Evolutionary conservation across 2,329 filamentous ascomycete species (phyloP).

Genomic region (Calycina herbarum): DNA sequence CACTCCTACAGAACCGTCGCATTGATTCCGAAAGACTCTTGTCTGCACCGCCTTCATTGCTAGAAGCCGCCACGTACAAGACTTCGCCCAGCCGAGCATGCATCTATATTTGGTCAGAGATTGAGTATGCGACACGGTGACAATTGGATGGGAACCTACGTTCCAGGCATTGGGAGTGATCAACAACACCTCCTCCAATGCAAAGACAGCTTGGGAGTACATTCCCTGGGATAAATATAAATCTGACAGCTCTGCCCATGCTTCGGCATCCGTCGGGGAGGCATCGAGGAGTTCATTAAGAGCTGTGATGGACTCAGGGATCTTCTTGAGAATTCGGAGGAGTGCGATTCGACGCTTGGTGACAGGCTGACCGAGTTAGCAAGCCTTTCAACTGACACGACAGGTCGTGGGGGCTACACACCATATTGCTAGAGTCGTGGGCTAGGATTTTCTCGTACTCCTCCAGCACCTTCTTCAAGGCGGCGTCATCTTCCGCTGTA

Average conservation of each 20-base stretch:
- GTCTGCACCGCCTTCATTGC: conserved; percentile 41
- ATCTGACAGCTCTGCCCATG: conserved; percentile 89
- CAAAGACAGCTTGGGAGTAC: conserved; percentile 81
- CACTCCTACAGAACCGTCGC: conserved; percentile 56
- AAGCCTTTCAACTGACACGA: conserved; percentile 9
- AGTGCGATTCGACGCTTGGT: conserved; percentile 82
- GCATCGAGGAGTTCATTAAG: conserved; percentile 76
- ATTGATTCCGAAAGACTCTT: conserved; percentile 62
- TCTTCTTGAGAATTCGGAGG: conserved; percentile 69
- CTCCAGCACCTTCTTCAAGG: conserved; percentile 68
- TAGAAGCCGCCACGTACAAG: conserved; percentile 66
- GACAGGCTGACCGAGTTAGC: conserved; percentile 62
- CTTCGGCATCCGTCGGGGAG: conserved; percentile 86
- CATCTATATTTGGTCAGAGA: conserved; percentile 52
- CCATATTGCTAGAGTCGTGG: conserved; percentile 77
- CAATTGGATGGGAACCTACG: conserved; percentile 51
- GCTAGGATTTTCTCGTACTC: conserved; percentile 76
- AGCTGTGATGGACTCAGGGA: conserved; percentile 70
- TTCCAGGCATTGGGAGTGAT: conserved; percentile 94
- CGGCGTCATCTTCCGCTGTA: conserved; percentile 63
- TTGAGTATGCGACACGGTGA: not conserved
- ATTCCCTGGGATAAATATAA: conserved; percentile 79
- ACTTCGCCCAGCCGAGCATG: conserved; percentile 87
- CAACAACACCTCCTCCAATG: conserved; percentile 86
- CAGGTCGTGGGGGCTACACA: conserved; percentile 45